Base-by-base conservation (phyloP, 345 rosid genomes). In the Syzygium grande region DNA sequence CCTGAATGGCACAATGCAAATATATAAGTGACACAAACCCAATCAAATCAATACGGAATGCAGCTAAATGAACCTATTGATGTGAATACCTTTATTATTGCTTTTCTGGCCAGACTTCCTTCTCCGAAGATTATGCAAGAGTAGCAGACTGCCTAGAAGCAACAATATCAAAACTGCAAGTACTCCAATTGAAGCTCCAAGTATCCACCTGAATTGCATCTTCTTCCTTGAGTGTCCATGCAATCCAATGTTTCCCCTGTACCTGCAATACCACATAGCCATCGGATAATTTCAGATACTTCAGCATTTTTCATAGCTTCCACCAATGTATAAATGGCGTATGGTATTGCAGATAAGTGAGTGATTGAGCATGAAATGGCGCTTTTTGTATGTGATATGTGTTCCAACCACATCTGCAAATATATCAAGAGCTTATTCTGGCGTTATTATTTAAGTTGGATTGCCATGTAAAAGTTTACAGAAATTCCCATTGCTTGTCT, bases 181-280 rank as follows among this genome's bases (percentile, higher is more conserved):
- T 63, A 91, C 90, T 53, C 93, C 96, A 58, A 95, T 87, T 58
- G 94, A 93, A 87, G 84, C 87, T 89, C 98, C 99, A 16, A 95
- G 85, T 88, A 95, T 94, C 92, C 92, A 88, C 91, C 88, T 89
- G 78, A 90, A 88, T 27, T 34, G 97, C 86, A 68, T 73, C 89
- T 92, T 96, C 85, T 68, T 89, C 85, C 89, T 86, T 88, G 91
- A 88, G 84, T 87, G 92, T 77, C 92, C 91, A 79, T 91, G 96
- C 43, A 98, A 93, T 88, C 93, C 92, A 79, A 92, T 94, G 89
- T 98, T 96, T 61, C 90, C 89, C 85, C 87, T 90, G 87, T 93
- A 96, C 65, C 99, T 98, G 92, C 92, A 89, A 89, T 85, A 89
- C 29, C 83, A 89, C 88, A 85, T 51, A 84, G 65, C 89, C 25